Conservation (phyloP, 306 rosid genomes). For the Pachyrhizus erosus region DNA sequence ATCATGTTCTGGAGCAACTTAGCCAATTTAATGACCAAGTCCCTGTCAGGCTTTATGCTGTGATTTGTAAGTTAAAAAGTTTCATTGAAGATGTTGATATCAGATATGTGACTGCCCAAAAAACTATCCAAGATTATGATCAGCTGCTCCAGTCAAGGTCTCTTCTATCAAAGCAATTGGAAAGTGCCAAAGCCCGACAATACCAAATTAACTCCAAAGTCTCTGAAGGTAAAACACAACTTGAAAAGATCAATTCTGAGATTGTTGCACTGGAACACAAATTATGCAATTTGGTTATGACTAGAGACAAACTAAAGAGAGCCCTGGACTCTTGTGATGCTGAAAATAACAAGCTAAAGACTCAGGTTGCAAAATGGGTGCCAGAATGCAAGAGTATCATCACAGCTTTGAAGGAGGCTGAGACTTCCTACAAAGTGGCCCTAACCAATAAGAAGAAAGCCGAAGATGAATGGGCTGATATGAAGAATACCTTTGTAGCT, state of each 20-base stretch:
- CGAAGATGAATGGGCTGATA: neutral
- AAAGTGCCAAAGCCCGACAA: neutral
- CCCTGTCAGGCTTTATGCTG: neutral
- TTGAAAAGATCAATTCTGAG: neutral
- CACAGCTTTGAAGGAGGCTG: neutral
- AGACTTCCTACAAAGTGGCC: neutral
- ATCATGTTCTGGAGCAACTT: neutral
- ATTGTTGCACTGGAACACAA: neutral
- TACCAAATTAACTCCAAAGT: neutral
- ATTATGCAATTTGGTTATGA: neutral
- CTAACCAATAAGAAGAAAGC: neutral
- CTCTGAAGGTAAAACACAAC: neutral
- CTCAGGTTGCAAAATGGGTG: conserved; percentile 6
- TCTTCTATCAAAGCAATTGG: conserved; percentile 4
- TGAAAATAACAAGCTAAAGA: neutral
- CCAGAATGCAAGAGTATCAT: neutral
- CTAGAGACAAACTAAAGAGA: neutral
- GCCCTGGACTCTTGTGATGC: neutral
- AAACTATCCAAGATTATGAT: conserved; percentile 15
- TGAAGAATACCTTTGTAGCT: neutral
- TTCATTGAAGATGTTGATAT: neutral
- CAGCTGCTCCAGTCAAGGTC: conserved; percentile 6
- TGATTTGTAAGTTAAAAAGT: neutral
- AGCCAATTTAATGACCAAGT: neutral
- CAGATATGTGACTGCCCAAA: neutral